Evolutionary conservation across 306 rosid genomes (phyloP).

Genomic region (Corylus avellana): DNA sequence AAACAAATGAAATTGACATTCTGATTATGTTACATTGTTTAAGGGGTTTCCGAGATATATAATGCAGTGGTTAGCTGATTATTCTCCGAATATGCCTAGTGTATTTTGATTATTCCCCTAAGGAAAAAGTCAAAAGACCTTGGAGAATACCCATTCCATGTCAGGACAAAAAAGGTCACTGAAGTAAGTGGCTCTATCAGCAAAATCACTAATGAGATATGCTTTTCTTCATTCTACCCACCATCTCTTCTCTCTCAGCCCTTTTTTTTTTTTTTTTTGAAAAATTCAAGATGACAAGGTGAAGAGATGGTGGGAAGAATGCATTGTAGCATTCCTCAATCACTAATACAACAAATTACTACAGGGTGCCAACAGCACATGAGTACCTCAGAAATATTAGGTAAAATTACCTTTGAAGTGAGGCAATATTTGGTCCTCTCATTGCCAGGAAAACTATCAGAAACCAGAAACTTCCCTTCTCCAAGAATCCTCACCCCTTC

Average conservation of each 20-base stretch:
- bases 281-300: too few species aligned
- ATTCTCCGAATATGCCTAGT: conserved; percentile 1
- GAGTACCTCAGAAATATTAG: background rate
- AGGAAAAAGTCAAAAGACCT: background rate
- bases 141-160: conserved; percentile 5
- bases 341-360: background rate
- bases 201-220: background rate
- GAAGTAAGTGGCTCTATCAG: background rate
- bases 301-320: too few species aligned
- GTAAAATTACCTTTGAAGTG: conserved; percentile 76
- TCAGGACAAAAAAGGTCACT: background rate
- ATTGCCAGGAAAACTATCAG: conserved; percentile 98
- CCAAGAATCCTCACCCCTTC: conserved; percentile 95
- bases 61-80: background rate
- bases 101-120: background rate
- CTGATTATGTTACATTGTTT: background rate
- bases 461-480: conserved; percentile 94
- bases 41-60: background rate
- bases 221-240: too few species aligned
- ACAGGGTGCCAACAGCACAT: background rate
- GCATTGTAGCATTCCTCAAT: background rate
- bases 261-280: too few species aligned
- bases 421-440: conserved; percentile 96
- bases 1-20: background rate
- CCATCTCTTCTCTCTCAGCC: too few species aligned